Percentiles rank a stretch among this genome's conserved stretches.
Evolutionary conservation across 2,329 filamentous ascomycete species (phyloP).

Genomic region (Alternaria panax): DNA sequence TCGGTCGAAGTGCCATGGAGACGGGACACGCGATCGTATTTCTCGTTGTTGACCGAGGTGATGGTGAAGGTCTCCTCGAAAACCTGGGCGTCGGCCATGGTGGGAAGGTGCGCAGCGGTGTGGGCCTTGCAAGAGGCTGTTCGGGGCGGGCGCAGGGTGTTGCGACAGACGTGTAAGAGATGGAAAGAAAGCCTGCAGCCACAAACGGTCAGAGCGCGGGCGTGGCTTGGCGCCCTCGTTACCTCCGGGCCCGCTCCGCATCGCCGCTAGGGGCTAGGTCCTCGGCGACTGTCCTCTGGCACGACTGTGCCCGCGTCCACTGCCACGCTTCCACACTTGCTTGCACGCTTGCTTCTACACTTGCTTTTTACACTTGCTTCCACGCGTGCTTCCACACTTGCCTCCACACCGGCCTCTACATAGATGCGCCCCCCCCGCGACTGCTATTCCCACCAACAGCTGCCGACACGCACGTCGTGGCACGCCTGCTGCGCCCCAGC

Average conservation of each 20-base stretch:
- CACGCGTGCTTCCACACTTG: too few species aligned
- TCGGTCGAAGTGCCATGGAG: slow-evolving; percentile 80
- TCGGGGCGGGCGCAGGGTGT: not conserved
- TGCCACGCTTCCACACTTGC: too few species aligned
- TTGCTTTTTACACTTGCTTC: too few species aligned
- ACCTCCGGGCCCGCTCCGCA: slow-evolving; percentile 24
- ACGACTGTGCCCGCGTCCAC: too few species aligned
- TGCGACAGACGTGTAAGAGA: slow-evolving; percentile 12
- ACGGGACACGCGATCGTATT: slow-evolving; percentile 95
- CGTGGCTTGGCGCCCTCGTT: slow-evolving; percentile 14
- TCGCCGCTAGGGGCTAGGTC: not conserved
- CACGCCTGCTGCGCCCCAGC: slow-evolving; percentile 5
- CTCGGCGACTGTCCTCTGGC: not conserved
- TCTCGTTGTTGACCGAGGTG: slow-evolving; percentile 78
- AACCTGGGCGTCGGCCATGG: slow-evolving; percentile 84
- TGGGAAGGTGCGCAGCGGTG: slow-evolving; percentile 26
- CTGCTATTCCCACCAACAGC: not conserved
- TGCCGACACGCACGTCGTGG: slow-evolving; percentile 1
- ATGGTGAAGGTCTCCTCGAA: slow-evolving; percentile 93
- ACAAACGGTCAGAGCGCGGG: slow-evolving; percentile 11
- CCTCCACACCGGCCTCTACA: not conserved
- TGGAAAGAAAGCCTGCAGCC: slow-evolving; percentile 26
- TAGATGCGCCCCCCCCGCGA: slow-evolving; percentile 1
- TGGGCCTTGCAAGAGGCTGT: not conserved
- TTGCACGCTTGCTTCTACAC: too few species aligned